phyloP scores from a whole-genome alignment of 2,329 filamentous ascomycete genomes.

The Xylaria multiplex region DNA sequence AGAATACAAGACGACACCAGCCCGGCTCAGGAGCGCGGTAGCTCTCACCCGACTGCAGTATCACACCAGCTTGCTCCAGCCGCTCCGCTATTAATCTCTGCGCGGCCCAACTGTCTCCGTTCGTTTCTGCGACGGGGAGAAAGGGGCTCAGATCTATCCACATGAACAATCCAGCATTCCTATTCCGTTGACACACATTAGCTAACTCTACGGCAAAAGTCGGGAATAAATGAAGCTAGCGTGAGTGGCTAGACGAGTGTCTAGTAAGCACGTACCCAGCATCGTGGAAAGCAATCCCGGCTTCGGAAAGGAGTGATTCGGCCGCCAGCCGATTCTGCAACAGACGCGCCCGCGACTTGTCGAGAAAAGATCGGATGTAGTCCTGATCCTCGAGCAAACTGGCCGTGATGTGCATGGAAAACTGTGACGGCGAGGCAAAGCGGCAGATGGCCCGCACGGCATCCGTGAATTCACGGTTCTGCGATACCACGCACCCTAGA shows the following conservation, averaged over 20 bases:
- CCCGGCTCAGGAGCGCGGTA: conserved; percentile 37
- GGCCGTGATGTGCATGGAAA: conserved; percentile 40
- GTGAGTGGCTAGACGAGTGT: neutral
- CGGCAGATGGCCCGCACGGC: conserved; percentile 39
- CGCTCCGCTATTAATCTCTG: conserved; percentile 37
- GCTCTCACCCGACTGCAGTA: conserved; percentile 36
- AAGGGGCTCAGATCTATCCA: conserved; percentile 39
- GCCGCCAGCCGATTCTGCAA: conserved; percentile 28
- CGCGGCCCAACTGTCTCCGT: conserved; percentile 40
- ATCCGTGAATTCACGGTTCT: conserved; percentile 36
- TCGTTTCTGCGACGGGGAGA: conserved; percentile 35
- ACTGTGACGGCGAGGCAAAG: conserved; percentile 40
- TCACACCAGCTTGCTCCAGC: conserved; percentile 35
- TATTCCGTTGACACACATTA: neutral
- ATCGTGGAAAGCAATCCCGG: conserved; percentile 35
- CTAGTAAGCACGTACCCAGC: conserved; percentile 33
- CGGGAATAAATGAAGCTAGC: neutral
- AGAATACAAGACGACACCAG: conserved; percentile 39
- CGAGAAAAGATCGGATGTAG: conserved; percentile 34
- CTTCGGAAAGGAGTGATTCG: conserved; percentile 37
- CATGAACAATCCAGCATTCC: conserved; percentile 41
- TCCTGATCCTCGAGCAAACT: conserved; percentile 39
- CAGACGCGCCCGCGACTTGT: conserved; percentile 32
- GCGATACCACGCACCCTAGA: conserved; percentile 41
- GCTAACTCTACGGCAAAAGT: neutral